Percentiles rank a stretch among this genome's conserved stretches.
These are phyloP conservation scores for Trichophyton verrucosum DNA, from an alignment of 2,329 filamentous ascomycete species.

Conservation along the genomic window DNA sequence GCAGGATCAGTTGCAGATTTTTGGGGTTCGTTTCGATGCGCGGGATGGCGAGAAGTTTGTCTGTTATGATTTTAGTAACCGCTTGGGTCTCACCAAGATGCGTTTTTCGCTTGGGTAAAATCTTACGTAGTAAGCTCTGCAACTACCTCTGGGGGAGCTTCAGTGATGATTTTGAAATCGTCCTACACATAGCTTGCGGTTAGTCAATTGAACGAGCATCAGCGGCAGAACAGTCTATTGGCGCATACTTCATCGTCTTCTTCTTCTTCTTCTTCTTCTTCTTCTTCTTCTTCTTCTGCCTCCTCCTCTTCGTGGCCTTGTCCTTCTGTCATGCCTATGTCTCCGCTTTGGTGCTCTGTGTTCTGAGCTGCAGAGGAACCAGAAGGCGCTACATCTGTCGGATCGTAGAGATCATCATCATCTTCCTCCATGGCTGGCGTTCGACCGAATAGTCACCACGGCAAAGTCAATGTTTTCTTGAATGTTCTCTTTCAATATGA, in stretches of 20 bases:
- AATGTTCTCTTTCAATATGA: not conserved
- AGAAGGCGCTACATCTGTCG: slow-evolving; percentile 26
- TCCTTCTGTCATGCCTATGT: slow-evolving; percentile 26
- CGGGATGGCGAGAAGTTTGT: slow-evolving; percentile 28
- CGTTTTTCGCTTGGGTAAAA: not conserved
- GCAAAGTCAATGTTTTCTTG: not conserved
- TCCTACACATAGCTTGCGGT: slow-evolving; percentile 22
- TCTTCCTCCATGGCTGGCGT: slow-evolving; percentile 33
- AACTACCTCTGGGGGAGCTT: slow-evolving; percentile 32
- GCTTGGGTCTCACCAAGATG: slow-evolving; percentile 9
- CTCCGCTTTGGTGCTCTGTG: slow-evolving; percentile 17
- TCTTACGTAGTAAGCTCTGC: slow-evolving; percentile 18
- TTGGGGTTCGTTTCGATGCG: slow-evolving; percentile 24
- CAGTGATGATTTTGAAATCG: slow-evolving; percentile 40
- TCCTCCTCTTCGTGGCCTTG: slow-evolving; percentile 30
- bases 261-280: slow-evolving; percentile 23
- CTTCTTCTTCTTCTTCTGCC: slow-evolving; percentile 21
- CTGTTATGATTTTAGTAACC: slow-evolving; percentile 17
- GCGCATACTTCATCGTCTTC: slow-evolving; percentile 28
- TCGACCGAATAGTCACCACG: not conserved
- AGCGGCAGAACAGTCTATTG: too few species aligned
- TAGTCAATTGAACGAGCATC: not conserved
- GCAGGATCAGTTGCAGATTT: not conserved
- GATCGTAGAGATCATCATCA: slow-evolving; percentile 37
- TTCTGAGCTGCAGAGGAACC: slow-evolving; percentile 19